These are phyloP conservation scores for Penicillium italicum DNA, from an alignment of 2,329 filamentous ascomycete species.

Conservation along the genomic window DNA sequence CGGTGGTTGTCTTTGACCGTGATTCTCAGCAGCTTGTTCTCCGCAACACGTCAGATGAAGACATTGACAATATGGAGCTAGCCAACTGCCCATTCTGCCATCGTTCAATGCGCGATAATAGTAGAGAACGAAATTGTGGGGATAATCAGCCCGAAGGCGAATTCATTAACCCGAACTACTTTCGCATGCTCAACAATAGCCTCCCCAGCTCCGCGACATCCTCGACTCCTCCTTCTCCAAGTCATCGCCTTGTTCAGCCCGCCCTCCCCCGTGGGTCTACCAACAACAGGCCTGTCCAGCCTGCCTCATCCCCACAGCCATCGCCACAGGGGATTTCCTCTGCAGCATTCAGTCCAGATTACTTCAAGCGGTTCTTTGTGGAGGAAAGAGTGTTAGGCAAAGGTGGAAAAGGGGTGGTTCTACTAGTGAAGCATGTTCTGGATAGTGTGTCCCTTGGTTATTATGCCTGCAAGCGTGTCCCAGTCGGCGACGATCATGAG, in stretches of 20 bases:
- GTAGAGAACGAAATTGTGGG: constrained; percentile 35
- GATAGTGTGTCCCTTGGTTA: constrained; percentile 84
- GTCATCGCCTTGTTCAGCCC: constrained; percentile 47
- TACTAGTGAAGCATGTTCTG: constrained; percentile 88
- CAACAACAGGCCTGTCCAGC: constrained; percentile 49
- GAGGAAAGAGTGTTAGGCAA: constrained; percentile 81
- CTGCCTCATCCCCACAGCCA: constrained; percentile 49
- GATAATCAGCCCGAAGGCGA: constrained; percentile 48
- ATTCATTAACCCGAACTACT: constrained; percentile 90
- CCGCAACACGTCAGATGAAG: constrained; percentile 54
- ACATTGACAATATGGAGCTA: constrained; percentile 52
- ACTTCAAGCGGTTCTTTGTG: constrained; percentile 89
- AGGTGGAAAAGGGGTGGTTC: constrained; percentile 89
- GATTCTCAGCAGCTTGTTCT: constrained; percentile 81
- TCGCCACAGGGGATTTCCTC: constrained; percentile 69
- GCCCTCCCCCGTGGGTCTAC: constrained; percentile 46
- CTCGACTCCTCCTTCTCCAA: constrained; percentile 48
- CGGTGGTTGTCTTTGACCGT: constrained; percentile 86
- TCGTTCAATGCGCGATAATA: constrained; percentile 60
- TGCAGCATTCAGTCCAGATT: constrained; percentile 84
- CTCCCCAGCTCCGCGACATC: constrained; percentile 48
- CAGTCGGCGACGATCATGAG: constrained; percentile 87
- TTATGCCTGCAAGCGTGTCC: constrained; percentile 95
- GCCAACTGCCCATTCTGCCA: constrained; percentile 88
- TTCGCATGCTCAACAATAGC: constrained; percentile 77